phyloP scores from a whole-genome alignment of 345 rosid species.

The Gossypium thurberi region DNA sequence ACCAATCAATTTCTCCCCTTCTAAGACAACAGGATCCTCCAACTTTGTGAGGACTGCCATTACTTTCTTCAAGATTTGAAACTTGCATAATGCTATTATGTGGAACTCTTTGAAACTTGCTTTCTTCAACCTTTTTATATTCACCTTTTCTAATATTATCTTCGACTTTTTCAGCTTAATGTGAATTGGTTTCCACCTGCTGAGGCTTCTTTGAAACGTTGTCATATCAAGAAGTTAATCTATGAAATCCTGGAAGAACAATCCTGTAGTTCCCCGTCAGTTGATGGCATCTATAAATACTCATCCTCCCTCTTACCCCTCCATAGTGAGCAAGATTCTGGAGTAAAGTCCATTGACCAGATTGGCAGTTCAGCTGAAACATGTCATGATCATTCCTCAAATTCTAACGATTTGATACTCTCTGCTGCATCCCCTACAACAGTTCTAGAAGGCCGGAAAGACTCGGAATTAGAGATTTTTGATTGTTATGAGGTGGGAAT shows the following conservation, averaged over 20 bases:
- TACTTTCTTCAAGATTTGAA: not conserved
- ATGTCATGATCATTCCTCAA: constrained; percentile 27
- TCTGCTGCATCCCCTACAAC: constrained; percentile 26
- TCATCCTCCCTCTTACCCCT: constrained; percentile 25
- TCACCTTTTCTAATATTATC: not conserved
- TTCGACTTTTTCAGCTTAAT: constrained; percentile 49
- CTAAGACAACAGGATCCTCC: constrained; percentile 34
- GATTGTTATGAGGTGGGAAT: constrained; percentile 37
- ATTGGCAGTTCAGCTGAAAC: constrained; percentile 27
- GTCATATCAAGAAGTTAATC: constrained; percentile 52
- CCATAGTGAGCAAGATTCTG: constrained; percentile 31
- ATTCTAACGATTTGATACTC: constrained; percentile 29
- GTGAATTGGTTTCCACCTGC: constrained; percentile 74
- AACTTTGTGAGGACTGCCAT: constrained; percentile 57
- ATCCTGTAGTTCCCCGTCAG: constrained; percentile 22
- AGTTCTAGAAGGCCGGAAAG: constrained; percentile 23
- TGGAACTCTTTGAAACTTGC: too few relatives aligned
- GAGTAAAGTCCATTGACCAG: constrained; percentile 25
- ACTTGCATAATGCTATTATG: not conserved
- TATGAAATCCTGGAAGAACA: constrained; percentile 53
- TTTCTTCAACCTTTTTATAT: not conserved
- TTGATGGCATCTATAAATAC: constrained; percentile 25
- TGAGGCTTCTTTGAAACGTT: constrained; percentile 80
- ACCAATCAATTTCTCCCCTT: constrained; percentile 61
- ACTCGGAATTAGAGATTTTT: constrained; percentile 32